Percentiles rank a stretch among this genome's conserved stretches.
Conservation (phyloP, 805 yeast species). For the Pichia deserticola region DNA sequence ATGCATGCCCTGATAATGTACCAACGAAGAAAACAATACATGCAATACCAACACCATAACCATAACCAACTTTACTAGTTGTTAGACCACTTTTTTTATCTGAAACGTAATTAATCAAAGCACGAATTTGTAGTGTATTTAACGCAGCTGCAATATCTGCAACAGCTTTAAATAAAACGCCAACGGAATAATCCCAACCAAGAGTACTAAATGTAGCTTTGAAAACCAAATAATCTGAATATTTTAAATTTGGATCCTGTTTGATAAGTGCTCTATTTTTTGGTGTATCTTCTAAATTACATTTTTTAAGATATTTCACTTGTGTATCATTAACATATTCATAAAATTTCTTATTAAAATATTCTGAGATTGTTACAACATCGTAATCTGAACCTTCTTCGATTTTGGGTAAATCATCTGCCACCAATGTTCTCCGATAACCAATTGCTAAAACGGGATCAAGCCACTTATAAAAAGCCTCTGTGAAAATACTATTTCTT, state of each 20-base stretch:
- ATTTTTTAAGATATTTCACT: constrained; percentile 24
- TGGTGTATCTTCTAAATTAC: constrained; percentile 26
- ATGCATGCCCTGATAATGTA: constrained; percentile 50
- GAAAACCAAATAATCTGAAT: constrained; percentile 39
- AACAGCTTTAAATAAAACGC: constrained; percentile 34
- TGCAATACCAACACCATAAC: constrained; percentile 66
- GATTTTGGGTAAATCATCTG: constrained; percentile 52
- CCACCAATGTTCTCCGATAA: constrained; percentile 61
- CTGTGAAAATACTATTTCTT: constrained; percentile 33
- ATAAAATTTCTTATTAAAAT: constrained; percentile 31
- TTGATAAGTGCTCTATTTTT: constrained; percentile 30
- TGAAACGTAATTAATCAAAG: constrained; percentile 59
- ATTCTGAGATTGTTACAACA: constrained; percentile 32
- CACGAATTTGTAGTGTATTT: constrained; percentile 60
- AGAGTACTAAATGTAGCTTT: constrained; percentile 44
- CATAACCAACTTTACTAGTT: constrained; percentile 54
- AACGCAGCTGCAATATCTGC: constrained; percentile 46
- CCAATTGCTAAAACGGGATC: constrained; percentile 59
- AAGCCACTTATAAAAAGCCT: constrained; percentile 59
- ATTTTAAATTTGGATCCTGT: constrained; percentile 32
- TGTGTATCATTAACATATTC: constrained; percentile 26
- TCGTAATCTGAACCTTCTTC: constrained; percentile 32
- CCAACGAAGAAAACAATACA: constrained; percentile 44
- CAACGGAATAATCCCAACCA: constrained; percentile 34
- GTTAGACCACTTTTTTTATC: constrained; percentile 37